These are phyloP conservation scores for Trypanosoma caninum DNA, from an alignment of 208 protist species.

Conservation along the genomic window DNA sequence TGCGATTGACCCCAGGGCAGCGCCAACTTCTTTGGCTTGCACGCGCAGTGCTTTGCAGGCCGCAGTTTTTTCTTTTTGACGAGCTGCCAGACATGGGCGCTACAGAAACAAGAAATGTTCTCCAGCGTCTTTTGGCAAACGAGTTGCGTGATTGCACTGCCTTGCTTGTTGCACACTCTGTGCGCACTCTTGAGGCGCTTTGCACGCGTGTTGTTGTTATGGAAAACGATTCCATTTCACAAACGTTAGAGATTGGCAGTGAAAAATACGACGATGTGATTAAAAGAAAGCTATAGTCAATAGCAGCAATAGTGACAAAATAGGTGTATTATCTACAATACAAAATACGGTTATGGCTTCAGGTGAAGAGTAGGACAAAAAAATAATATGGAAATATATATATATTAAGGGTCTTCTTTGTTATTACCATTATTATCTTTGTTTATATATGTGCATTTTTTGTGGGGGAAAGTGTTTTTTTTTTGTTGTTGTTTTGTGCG, in stretches of 20 bases:
- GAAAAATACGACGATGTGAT: neutral
- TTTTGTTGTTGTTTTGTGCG: no score
- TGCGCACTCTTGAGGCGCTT: slow-evolving; percentile 90
- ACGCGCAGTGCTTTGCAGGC: slow-evolving; percentile 89
- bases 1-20: slow-evolving; percentile 94
- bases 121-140: slow-evolving; percentile 81
- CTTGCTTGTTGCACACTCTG: slow-evolving; percentile 93
- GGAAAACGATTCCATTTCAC: slow-evolving; percentile 24
- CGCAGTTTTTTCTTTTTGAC: slow-evolving; percentile 94
- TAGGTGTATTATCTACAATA: no score
- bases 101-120: slow-evolving; percentile 60
- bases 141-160: slow-evolving; percentile 91
- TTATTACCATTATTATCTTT: no score
- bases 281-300: neutral
- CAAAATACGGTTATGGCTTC: no score
- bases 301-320: no score
- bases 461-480: no score
- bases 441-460: no score
- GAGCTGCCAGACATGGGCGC: slow-evolving; percentile 93
- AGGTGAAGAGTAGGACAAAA: no score
- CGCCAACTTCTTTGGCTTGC: slow-evolving; percentile 96
- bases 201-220: slow-evolving; percentile 85
- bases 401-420: no score
- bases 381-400: no score
- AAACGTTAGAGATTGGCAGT: neutral